Base-by-base conservation (phyloP, 2,329 filamentous ascomycete genomes). In the Aspergillus arachidicola region DNA sequence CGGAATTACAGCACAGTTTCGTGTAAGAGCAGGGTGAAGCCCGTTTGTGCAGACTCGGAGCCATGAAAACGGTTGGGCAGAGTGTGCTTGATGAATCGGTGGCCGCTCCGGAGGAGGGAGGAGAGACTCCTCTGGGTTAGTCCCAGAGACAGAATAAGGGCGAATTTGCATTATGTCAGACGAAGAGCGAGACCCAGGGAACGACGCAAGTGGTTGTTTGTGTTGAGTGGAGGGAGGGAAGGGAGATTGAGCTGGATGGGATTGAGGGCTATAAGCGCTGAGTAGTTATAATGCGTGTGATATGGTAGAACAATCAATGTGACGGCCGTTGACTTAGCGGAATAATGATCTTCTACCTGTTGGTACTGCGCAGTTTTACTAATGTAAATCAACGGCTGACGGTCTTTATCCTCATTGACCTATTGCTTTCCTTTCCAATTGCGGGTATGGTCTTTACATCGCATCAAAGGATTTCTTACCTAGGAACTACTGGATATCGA, bases 31-130 rank as follows among this genome's bases (percentile, higher is more conserved):
- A 12, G 14, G 12, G 41, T 23, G 28, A 53, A 41, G 21, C 36
- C 14, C 12, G 14, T 28, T 41, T 51, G 41, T 12, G 21, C 23
- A 6, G 12, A 7, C 45, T 23, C 41, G 7, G 43, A n/a, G 9
- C 48, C 48, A 63, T 23, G 19, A 14, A 38, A 16, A n/a, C 16
- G 10, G n/a, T n/a, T 9, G 19, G 57, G 1, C 45, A 51, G 57
- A 57, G 48, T 19, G 34, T 55, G 51, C 32, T 60, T 10, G 41
- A 60, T 59, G 48, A 56, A 36, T 58, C 14, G 10, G 14, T 19
- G 21, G 16, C 28, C 5, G 16, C 26, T 19, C 23, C 14, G 7
- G 26, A 30, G 45, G 23, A 48, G 21, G 45, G 45, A 6, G 46
- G 46, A 5, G 26, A 26, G 14, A 30, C 46, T 7, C 12, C 12